A percentile compares a stretch with the other conserved stretches of the same genome.
Conservation (phyloP, 78 protist species). For the Acrasis kona region DNA sequence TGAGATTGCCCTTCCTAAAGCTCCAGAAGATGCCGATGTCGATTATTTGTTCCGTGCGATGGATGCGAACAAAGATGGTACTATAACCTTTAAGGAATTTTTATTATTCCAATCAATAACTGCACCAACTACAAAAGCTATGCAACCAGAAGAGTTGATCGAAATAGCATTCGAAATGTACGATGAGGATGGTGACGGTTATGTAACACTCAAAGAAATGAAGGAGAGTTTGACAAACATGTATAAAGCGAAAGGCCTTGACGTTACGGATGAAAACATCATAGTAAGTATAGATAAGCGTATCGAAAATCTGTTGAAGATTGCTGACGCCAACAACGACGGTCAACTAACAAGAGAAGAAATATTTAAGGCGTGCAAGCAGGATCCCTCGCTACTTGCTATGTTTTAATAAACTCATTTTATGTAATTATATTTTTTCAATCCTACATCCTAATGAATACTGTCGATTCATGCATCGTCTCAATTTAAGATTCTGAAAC, state of each 20-base stretch:
- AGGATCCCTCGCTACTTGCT: not conserved
- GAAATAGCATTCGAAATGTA: not conserved
- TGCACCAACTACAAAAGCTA: not conserved
- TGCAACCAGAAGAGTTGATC: not conserved
- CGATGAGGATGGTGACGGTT: constrained; percentile 2
- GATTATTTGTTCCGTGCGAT: not conserved
- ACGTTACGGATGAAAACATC: not conserved
- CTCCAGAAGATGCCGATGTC: not conserved
- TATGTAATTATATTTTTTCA: no score
- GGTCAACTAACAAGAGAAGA: not conserved
- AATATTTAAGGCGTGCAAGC: not conserved
- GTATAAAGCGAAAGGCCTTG: not conserved
- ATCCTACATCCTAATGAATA: no score
- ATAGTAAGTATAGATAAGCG: not conserved
- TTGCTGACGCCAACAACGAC: not conserved
- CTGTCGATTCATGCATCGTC: no score
- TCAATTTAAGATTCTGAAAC: no score
- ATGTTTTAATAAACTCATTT: no score
- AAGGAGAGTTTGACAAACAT: not conserved
- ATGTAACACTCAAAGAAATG: not conserved
- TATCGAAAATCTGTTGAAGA: not conserved
- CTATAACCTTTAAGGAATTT: not conserved
- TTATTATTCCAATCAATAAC: not conserved
- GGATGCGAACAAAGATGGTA: not conserved
- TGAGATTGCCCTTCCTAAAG: not conserved